phyloP scores from a whole-genome alignment of 176 grass and related monocot species.

The Musa itinerans region DNA sequence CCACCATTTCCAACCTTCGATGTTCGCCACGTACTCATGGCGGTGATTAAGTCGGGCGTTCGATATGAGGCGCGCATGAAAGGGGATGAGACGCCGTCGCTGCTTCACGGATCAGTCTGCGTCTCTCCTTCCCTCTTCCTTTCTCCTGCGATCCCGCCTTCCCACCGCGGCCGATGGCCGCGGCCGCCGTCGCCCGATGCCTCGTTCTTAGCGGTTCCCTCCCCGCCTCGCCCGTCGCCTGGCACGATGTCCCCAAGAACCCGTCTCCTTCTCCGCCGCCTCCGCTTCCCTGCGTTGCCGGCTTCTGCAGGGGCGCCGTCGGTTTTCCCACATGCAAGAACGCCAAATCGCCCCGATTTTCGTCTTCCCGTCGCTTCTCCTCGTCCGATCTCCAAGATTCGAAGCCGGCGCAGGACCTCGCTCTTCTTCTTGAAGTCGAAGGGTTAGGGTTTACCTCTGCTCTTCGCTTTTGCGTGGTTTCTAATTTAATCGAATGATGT shows the following conservation, averaged over 20 bases:
- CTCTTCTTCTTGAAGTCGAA: constrained; percentile 49
- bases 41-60: background rate
- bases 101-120: background rate
- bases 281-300: constrained; percentile 10
- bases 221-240: background rate
- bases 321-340: background rate
- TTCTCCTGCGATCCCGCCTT: background rate
- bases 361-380: constrained; percentile 14
- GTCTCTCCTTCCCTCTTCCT: background rate
- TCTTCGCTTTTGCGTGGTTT: background rate
- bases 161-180: background rate
- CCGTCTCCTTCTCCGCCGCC: background rate
- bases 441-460: constrained; percentile 19
- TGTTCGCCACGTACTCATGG: background rate
- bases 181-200: constrained; percentile 22
- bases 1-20: background rate
- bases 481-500: background rate
- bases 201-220: constrained; percentile 2
- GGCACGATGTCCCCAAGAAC: background rate
- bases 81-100: background rate
- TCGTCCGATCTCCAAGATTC: background rate
- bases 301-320: background rate
- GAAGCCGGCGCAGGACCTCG: constrained; percentile 5
- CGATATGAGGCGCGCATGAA: background rate
- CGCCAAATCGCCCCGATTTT: background rate